These are phyloP conservation scores for Dactylellina cionopaga DNA, from an alignment of 2,329 filamentous ascomycete genomes.

Conservation along the genomic window DNA sequence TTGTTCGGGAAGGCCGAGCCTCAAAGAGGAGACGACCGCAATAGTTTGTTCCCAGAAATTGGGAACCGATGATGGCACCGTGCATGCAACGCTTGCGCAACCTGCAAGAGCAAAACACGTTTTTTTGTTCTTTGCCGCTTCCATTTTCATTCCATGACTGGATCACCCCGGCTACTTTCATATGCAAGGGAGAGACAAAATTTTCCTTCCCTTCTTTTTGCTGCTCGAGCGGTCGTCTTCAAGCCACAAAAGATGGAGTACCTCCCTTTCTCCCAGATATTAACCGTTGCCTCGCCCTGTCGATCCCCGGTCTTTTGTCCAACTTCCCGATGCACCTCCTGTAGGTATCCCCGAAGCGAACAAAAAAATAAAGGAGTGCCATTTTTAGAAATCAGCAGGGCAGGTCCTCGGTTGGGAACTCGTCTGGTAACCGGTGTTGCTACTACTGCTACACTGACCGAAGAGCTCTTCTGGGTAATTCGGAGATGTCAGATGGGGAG, in stretches of 20 bases:
- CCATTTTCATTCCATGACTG: conserved; percentile 36
- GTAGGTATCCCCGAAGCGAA: conserved; percentile 33
- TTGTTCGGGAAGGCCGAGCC: conserved; percentile 51
- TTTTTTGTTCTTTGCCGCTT: conserved; percentile 45
- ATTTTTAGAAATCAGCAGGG: conserved; percentile 15
- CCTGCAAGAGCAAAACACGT: conserved; percentile 43
- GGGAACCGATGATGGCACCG: conserved; percentile 51
- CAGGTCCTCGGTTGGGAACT: conserved; percentile 20
- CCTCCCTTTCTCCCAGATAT: conserved; percentile 5
- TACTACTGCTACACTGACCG: conserved; percentile 21
- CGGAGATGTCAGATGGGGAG: conserved; percentile 50
- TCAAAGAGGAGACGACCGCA: conserved; percentile 10
- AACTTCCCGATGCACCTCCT: conserved; percentile 31
- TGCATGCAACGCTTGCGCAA: conserved; percentile 50
- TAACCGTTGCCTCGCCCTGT: conserved; percentile 33
- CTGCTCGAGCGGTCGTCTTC: conserved; percentile 19
- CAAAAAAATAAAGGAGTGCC: conserved; percentile 43
- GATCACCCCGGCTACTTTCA: conserved; percentile 9
- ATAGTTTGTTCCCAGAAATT: conserved; percentile 42
- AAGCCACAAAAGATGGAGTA: conserved; percentile 34
- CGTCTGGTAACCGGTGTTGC: no score
- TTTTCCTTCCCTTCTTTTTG: conserved; percentile 12
- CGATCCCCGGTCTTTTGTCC: conserved; percentile 45
- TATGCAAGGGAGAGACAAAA: conserved; percentile 49
- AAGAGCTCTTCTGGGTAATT: conserved; percentile 37